These are phyloP conservation scores for Akanthomyces uredinophilus DNA, from an alignment of 2,329 filamentous ascomycete genomes.

Conservation along the genomic window DNA sequence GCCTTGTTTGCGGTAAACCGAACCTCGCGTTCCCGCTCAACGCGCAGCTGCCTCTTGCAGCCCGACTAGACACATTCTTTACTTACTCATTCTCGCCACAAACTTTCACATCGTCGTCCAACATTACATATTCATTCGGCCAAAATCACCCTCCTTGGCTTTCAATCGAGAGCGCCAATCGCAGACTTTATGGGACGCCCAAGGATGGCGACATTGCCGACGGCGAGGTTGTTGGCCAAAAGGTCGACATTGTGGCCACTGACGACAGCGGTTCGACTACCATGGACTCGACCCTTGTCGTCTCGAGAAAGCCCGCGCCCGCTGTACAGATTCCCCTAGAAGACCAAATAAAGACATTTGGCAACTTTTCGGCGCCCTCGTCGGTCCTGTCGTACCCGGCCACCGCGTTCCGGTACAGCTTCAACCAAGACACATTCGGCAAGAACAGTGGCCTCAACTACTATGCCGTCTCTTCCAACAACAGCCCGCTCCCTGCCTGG, in stretches of 20 bases:
- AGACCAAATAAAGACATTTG: slow-evolving; percentile 53
- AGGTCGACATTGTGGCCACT: slow-evolving; percentile 63
- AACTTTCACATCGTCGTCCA: slow-evolving; percentile 65
- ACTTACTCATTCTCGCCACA: slow-evolving; percentile 65
- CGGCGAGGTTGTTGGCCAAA: slow-evolving; percentile 51
- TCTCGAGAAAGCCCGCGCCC: slow-evolving; percentile 55
- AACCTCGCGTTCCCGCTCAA: slow-evolving; percentile 67
- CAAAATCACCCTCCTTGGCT: slow-evolving; percentile 67
- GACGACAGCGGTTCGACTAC: slow-evolving; percentile 59
- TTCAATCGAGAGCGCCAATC: slow-evolving; percentile 57
- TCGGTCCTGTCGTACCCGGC: slow-evolving; percentile 54
- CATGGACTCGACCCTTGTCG: slow-evolving; percentile 65
- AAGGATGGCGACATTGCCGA: slow-evolving; percentile 41
- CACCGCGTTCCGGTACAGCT: slow-evolving; percentile 47
- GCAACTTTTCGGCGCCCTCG: slow-evolving; percentile 54
- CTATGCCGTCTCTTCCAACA: slow-evolving; percentile 70
- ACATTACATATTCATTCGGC: slow-evolving; percentile 62
- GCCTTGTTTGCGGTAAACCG: slow-evolving; percentile 33
- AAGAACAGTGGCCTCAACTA: slow-evolving; percentile 56
- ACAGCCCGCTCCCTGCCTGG: slow-evolving; percentile 84
- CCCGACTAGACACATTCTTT: slow-evolving; percentile 62
- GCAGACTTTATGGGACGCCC: slow-evolving; percentile 69
- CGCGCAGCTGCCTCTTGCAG: slow-evolving; percentile 76
- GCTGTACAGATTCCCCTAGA: slow-evolving; percentile 50
- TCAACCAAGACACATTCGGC: slow-evolving; percentile 59